A percentile compares a stretch with the other conserved stretches of the same genome.
phyloP scores from a whole-genome alignment of 2,329 filamentous ascomycete genomes.

The Aaosphaeria arxii region DNA sequence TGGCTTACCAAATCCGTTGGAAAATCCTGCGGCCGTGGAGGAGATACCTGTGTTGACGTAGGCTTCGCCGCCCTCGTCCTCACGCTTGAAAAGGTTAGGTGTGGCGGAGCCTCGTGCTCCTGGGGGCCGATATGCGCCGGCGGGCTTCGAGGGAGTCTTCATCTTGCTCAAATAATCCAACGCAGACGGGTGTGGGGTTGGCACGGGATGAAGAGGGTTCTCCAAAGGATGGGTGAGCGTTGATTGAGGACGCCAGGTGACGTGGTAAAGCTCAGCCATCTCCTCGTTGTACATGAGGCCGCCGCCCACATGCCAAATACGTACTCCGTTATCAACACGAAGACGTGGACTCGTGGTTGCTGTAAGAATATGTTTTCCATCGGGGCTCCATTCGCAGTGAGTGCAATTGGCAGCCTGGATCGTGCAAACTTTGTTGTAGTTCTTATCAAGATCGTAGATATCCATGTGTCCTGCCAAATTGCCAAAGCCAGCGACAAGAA shows the following conservation, averaged over 20 bases:
- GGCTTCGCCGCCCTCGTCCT: constrained; percentile 91
- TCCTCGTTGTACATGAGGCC: constrained; percentile 93
- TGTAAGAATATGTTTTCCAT: constrained; percentile 92
- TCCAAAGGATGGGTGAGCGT: constrained; percentile 58
- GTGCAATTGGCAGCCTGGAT: constrained; percentile 95
- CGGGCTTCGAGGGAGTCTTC: constrained; percentile 94
- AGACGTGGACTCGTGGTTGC: constrained; percentile 96
- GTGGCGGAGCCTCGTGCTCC: constrained; percentile 87
- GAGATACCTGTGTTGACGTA: constrained; percentile 78
- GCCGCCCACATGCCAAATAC: constrained; percentile 89
- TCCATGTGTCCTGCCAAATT: constrained; percentile 98
- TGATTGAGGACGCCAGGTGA: constrained; percentile 75
- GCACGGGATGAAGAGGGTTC: constrained; percentile 72
- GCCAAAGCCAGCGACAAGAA: constrained; percentile 92
- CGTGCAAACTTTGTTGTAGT: constrained; percentile 87
- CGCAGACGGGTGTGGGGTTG: constrained; percentile 78
- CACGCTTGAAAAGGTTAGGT: constrained; percentile 92
- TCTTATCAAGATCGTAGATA: constrained; percentile 92
- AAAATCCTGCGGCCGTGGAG: constrained; percentile 50
- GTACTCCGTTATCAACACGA: constrained; percentile 93
- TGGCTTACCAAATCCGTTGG: constrained; percentile 77
- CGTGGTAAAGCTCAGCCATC: constrained; percentile 90
- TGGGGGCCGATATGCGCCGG: constrained; percentile 93
- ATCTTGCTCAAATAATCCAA: constrained; percentile 76
- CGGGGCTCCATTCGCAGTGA: constrained; percentile 95